Evolutionary conservation across 2,329 filamentous ascomycete genomes (phyloP).

Genomic region (Lanzia echinophila): DNA sequence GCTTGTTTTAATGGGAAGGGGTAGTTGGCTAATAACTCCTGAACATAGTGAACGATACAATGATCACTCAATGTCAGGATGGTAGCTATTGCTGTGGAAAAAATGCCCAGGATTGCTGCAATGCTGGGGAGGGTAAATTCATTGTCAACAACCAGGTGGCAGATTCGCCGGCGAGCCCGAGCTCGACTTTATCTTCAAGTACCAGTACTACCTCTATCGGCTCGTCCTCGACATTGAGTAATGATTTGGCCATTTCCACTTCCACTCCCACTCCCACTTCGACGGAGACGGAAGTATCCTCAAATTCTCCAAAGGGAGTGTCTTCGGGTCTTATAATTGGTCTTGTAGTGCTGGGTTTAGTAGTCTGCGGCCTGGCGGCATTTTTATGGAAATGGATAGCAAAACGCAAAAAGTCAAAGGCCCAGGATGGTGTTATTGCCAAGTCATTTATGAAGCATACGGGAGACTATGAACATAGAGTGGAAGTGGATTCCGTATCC

Average conservation of each 20-base stretch:
- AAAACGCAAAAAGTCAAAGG: no score
- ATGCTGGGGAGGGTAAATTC: neutral
- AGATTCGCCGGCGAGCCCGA: neutral
- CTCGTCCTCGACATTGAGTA: neutral
- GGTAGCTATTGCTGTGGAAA: constrained; percentile 8
- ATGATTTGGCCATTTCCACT: no score
- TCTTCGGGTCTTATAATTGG: neutral
- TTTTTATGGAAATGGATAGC: neutral
- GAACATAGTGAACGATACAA: constrained; percentile 2
- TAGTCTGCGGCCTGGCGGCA: neutral
- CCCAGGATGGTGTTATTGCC: no score
- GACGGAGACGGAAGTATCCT: no score
- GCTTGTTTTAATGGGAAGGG: neutral
- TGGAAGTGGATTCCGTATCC: neutral
- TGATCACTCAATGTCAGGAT: constrained; percentile 3
- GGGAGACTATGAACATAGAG: neutral
- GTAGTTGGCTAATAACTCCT: neutral
- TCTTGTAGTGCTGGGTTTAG: neutral
- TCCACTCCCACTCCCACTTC: no score
- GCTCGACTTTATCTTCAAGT: neutral
- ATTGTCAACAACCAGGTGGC: constrained; percentile 7
- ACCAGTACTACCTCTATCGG: neutral
- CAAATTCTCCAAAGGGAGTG: no score
- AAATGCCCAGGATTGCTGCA: constrained; percentile 1
- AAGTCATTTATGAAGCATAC: neutral